Conservation (phyloP, 1,139 yeast species). For the Sugiyamaella novakii region DNA sequence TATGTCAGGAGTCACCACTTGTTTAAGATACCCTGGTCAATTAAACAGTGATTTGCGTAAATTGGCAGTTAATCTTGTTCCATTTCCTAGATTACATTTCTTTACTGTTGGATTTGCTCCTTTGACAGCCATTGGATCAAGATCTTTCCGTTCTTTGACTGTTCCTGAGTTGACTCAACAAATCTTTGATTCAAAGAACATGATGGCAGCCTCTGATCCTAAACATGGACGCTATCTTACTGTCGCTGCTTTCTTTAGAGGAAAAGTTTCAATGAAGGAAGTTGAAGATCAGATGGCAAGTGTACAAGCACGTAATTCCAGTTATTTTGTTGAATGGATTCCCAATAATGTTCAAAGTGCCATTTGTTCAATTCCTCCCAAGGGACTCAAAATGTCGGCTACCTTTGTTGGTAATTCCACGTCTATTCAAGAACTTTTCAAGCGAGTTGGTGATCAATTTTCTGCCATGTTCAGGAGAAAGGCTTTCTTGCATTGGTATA, state of each 20-base stretch:
- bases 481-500: constrained; percentile 96
- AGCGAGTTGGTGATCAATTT: constrained; percentile 87
- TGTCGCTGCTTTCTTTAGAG: constrained; percentile 93
- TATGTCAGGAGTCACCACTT: constrained; percentile 89
- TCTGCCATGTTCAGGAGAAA: constrained; percentile 90
- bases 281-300: constrained; percentile 91
- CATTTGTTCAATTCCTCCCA: constrained; percentile 87
- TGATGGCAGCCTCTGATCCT: constrained; percentile 97
- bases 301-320: constrained; percentile 78
- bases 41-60: constrained; percentile 88
- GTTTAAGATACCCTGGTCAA: constrained; percentile 92
- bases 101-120: constrained; percentile 96
- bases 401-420: constrained; percentile 92
- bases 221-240: constrained; percentile 88
- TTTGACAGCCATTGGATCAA: constrained; percentile 68
- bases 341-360: constrained; percentile 96
- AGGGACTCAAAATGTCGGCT: constrained; percentile 83
- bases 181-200: constrained; percentile 85
- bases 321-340: constrained; percentile 92
- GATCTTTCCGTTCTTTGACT: constrained; percentile 78
- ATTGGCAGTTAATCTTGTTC: constrained; percentile 89
- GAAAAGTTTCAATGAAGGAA: constrained; percentile 87
- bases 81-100: constrained; percentile 93
- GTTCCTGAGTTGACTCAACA: constrained; percentile 93
- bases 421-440: constrained; percentile 85